Base-by-base conservation (phyloP, 495 filamentous ascomycete species). In the Xylaria scruposa region DNA sequence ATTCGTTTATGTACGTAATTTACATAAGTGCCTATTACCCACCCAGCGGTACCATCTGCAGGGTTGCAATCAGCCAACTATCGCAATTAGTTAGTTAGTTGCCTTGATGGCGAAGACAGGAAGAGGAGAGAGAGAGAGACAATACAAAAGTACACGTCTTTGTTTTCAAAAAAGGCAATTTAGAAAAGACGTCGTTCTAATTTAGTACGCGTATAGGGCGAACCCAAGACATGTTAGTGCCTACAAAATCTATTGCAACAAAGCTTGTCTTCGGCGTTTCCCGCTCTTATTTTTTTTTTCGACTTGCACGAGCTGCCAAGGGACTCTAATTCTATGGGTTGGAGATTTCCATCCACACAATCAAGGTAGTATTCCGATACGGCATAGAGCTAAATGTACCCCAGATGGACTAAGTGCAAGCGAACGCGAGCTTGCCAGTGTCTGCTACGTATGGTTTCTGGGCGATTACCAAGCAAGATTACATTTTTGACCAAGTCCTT, bases 391-490 rank as follows among this genome's bases (percentile, higher is more conserved):
- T 26, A 40, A 8, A 42, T 38, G 60, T 42, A 62, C 60, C 60
- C 60, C 60, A 17, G 60, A 60, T 38, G 8, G 31, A 21, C 58
- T 38, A 60, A 59, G 54, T 38, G 36, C 8, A 38, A 38, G 36
- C 36, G 36, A 38, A 38, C 36, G 36, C 54, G 15, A 31, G 31
- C 17, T 59, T 36, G 54, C 54, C 54, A n/a, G 33, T 24, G 58
- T 36, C 3, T 61, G 58, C 49, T 26, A 19, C 42, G 44, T 38
- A 26, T 67, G 15, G 17, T 54, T 9, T 53, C n/a, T 29, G 3
- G 46, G 10, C 29, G 49, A 67, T 67, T 67, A 67, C 65, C 49
- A 67, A 67, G 65, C 65, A 56, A 36, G 26, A 26, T 47, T 24
- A 29, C 2, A 38, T 47, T 40, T 38, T 31, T 12, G 29, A 38